These are phyloP conservation scores for Artomyces pyxidatus DNA, from an alignment of 768 basidiomycete species.

Conservation along the genomic window DNA sequence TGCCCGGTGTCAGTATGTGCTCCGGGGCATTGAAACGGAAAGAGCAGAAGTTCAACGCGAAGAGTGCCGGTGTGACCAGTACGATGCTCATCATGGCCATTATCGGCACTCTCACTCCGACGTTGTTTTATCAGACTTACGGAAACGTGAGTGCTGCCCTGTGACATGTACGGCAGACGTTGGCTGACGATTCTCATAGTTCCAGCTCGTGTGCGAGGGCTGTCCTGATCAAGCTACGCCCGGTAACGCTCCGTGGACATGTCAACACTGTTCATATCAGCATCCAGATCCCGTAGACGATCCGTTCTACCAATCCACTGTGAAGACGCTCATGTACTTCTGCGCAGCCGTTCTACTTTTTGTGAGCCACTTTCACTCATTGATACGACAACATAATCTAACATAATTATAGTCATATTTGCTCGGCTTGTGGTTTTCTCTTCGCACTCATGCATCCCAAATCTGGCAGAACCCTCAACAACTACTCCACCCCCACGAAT, in stretches of 20 bases:
- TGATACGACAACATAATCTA: neutral
- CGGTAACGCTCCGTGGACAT: constrained; percentile 60
- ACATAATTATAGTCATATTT: constrained; percentile 70
- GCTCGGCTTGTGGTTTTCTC: constrained; percentile 96
- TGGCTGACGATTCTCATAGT: constrained; percentile 37
- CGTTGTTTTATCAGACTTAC: constrained; percentile 96
- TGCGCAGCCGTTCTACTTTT: constrained; percentile 87
- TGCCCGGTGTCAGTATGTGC: constrained; percentile 97
- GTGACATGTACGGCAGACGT: constrained; percentile 2
- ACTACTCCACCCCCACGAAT: constrained; percentile 45
- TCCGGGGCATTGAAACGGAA: constrained; percentile 83
- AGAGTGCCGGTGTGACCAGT: constrained; percentile 95
- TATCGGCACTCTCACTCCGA: constrained; percentile 91
- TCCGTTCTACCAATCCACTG: constrained; percentile 94
- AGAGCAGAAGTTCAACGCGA: constrained; percentile 99
- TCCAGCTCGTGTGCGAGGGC: constrained; percentile 77
- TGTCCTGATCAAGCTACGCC: constrained; percentile 43
- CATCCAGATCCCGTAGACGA: constrained; percentile 90
- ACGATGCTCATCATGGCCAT: constrained; percentile 99
- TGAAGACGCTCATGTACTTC: constrained; percentile 92
- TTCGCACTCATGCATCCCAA: constrained; percentile 94
- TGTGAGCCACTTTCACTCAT: constrained; percentile 41
- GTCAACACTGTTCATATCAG: constrained; percentile 89
- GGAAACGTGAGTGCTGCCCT: constrained; percentile 68
- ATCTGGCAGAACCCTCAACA: constrained; percentile 99